These are phyloP conservation scores for Candida cerambycidarum DNA, from an alignment of 805 yeast species.

Conservation along the genomic window DNA sequence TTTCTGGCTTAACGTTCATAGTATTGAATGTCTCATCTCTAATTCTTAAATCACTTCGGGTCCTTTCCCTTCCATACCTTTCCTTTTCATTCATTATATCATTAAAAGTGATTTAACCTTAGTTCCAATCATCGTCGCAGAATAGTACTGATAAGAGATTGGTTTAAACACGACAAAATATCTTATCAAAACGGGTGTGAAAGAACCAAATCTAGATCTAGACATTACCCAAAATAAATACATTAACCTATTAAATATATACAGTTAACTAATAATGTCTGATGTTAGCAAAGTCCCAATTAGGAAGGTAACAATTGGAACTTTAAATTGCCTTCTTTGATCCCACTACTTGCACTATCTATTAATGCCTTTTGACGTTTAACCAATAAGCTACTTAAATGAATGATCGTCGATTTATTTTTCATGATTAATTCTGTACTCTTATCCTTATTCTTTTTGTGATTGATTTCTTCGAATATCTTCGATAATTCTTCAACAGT, in stretches of 20 bases:
- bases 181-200: too few species aligned
- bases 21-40: constrained; percentile 9
- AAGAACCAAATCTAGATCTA: too few species aligned
- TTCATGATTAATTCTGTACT: constrained; percentile 32
- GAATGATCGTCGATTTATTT: constrained; percentile 39
- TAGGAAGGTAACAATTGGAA: constrained; percentile 12
- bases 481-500: constrained; percentile 71
- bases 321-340: constrained; percentile 32
- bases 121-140: constrained; percentile 3
- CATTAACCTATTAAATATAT: background rate
- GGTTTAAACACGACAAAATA: constrained; percentile 1
- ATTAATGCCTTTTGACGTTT: constrained; percentile 42
- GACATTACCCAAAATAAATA: background rate
- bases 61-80: constrained; percentile 7
- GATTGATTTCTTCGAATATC: constrained; percentile 48
- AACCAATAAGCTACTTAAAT: constrained; percentile 42
- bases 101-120: background rate
- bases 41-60: constrained; percentile 10
- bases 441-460: constrained; percentile 24
- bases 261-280: too few species aligned
- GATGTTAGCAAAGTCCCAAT: background rate
- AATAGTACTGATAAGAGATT: constrained; percentile 5
- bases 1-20: background rate
- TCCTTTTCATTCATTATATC: constrained; percentile 4
- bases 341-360: constrained; percentile 44